A percentile compares a stretch with the other conserved stretches of the same genome.
Conservation (phyloP, 2,329 filamentous ascomycete species). For the Colletotrichum cuscutae region DNA sequence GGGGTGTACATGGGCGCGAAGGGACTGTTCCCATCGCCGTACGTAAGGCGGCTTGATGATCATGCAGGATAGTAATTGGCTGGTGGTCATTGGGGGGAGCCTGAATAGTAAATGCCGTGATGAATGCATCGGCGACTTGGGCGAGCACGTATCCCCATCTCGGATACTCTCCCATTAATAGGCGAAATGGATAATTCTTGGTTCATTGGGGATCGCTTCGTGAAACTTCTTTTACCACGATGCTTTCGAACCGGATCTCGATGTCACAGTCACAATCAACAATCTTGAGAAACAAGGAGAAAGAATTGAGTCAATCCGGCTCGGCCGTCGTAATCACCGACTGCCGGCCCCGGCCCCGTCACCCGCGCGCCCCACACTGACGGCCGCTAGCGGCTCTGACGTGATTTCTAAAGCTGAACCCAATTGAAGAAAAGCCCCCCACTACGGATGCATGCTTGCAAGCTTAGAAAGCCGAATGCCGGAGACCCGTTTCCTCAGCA, state of each 20-base stretch:
- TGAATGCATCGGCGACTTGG: constrained; percentile 4
- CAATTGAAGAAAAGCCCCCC: constrained; percentile 24
- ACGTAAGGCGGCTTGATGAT: constrained; percentile 66
- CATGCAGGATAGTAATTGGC: neutral
- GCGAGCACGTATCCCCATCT: neutral
- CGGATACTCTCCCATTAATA: neutral
- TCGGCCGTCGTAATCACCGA: constrained; percentile 2
- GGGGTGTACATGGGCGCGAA: constrained; percentile 84
- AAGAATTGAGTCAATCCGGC: neutral
- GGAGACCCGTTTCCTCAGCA: constrained; percentile 17
- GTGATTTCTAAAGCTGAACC: constrained; percentile 23
- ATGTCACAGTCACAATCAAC: neutral
- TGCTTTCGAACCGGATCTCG: neutral
- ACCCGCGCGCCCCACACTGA: constrained; percentile 3
- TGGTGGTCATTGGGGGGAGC: neutral
- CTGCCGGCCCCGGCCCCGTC: constrained; percentile 13
- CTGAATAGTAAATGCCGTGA: neutral
- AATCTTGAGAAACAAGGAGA: neutral
- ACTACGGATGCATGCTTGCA: constrained; percentile 4
- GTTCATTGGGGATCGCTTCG: neutral
- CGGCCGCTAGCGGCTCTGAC: constrained; percentile 24
- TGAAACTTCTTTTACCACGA: neutral
- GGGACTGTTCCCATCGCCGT: constrained; percentile 84
- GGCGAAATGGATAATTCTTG: neutral
- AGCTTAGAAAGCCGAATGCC: constrained; percentile 33